Conservation (phyloP, 2,329 filamentous ascomycete genomes). For the Botryotinia convoluta region DNA sequence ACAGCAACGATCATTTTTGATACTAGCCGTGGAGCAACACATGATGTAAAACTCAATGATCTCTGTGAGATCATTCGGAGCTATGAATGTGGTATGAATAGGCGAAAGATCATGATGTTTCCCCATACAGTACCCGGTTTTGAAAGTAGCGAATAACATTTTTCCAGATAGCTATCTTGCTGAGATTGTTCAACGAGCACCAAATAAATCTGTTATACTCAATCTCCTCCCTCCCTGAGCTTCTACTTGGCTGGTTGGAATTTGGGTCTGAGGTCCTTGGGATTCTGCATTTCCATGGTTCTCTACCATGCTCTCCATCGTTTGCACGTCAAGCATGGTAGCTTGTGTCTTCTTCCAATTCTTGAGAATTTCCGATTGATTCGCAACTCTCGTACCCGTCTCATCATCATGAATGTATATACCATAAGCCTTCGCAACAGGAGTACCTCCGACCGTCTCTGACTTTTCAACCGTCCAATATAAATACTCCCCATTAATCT, state of each 20-base stretch:
- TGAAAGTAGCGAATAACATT: background rate
- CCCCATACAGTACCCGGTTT: background rate
- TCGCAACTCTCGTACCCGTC: slow-evolving; percentile 43
- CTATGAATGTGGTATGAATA: background rate
- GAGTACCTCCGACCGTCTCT: slow-evolving; percentile 15
- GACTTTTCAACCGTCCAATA: slow-evolving; percentile 38
- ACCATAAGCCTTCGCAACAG: slow-evolving; percentile 45
- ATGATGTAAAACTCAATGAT: background rate
- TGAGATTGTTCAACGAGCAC: background rate
- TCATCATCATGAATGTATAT: slow-evolving; percentile 55
- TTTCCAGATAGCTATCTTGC: background rate
- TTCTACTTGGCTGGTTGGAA: background rate
- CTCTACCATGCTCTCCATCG: slow-evolving; percentile 19
- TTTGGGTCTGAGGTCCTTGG: slow-evolving; percentile 18
- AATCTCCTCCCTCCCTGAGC: slow-evolving; percentile 2
- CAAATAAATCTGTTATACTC: slow-evolving; percentile 11
- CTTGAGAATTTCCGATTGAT: slow-evolving; percentile 32
- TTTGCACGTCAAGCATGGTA: slow-evolving; percentile 5
- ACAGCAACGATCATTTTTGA: background rate
- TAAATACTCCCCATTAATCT: slow-evolving; percentile 58
- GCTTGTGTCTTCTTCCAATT: slow-evolving; percentile 29
- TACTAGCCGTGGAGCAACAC: background rate
- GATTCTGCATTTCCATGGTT: slow-evolving; percentile 24
- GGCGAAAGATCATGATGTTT: background rate
- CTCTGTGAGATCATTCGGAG: background rate